A percentile compares a stretch with the other conserved stretches of the same genome.
These are phyloP conservation scores for Cyclanthera cordifolia DNA, from an alignment of 306 rosid genomes.

Conservation along the genomic window DNA sequence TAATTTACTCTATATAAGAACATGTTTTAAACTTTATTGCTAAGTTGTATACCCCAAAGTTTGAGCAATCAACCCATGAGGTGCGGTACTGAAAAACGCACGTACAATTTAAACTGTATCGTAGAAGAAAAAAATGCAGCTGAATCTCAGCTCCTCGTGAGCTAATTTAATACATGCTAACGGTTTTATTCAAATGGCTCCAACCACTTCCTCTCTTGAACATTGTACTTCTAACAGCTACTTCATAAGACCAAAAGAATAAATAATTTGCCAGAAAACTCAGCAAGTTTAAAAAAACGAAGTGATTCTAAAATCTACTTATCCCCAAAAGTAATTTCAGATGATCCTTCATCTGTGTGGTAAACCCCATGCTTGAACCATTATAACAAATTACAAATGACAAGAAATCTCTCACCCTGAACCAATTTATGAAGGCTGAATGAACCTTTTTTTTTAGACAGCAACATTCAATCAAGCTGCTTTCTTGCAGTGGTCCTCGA, in stretches of 20 bases:
- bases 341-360: background rate
- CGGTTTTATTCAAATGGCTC: background rate
- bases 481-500: conserved; percentile 39
- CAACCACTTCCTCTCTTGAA: background rate
- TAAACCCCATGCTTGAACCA: background rate
- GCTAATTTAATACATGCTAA: background rate
- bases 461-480: conserved; percentile 20
- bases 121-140: background rate
- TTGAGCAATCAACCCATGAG: background rate
- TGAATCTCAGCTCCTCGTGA: background rate
- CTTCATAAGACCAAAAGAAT: background rate
- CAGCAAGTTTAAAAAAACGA: background rate
- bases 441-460: background rate
- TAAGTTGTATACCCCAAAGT: background rate
- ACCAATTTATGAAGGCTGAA: background rate
- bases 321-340: background rate
- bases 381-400: conserved; percentile 10
- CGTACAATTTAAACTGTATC: background rate
- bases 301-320: background rate
- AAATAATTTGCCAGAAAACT: conserved; percentile 5
- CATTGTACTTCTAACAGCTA: background rate
- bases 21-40: background rate
- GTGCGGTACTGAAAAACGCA: background rate
- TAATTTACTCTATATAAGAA: background rate
- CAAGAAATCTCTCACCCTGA: background rate